Conservation (phyloP, 1,284 basidiomycete genomes). For the Cutaneotrichosporon sp. region DNA sequence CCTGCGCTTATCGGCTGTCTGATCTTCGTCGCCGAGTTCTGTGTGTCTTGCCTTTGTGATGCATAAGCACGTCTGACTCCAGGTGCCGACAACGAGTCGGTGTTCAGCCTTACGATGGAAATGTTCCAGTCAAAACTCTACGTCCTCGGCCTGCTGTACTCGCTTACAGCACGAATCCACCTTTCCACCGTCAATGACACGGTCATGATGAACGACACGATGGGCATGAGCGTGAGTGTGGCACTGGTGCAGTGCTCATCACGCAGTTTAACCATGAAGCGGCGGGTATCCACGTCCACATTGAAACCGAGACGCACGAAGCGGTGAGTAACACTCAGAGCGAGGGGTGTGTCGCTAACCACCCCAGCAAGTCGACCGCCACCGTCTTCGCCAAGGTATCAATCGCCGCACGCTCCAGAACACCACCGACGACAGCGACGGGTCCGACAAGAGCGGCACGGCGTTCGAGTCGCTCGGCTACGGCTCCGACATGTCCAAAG, state of each 20-base stretch:
- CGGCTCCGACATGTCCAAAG: too few relatives aligned
- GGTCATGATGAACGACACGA: background rate
- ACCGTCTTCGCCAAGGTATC: too few relatives aligned
- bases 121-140: conserved; percentile 30
- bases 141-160: conserved; percentile 29
- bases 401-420: too few relatives aligned
- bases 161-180: conserved; percentile 24
- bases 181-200: background rate
- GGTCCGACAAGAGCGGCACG: too few relatives aligned
- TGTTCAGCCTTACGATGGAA: conserved; percentile 26
- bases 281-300: background rate
- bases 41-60: conserved; percentile 12
- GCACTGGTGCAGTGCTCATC: background rate
- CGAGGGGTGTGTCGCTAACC: too few relatives aligned
- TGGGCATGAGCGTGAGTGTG: background rate
- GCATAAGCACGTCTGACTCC: background rate
- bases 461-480: too few relatives aligned
- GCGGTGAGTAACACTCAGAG: background rate
- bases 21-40: conserved; percentile 24
- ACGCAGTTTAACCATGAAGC: background rate
- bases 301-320: background rate
- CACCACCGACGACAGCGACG: too few relatives aligned
- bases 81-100: conserved; percentile 16
- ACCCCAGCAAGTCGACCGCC: too few relatives aligned
- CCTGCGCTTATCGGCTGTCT: conserved; percentile 28